Evolutionary conservation across 2,329 filamentous ascomycete genomes (phyloP).

Genomic region (Neofusicoccum kwambonambiense): DNA sequence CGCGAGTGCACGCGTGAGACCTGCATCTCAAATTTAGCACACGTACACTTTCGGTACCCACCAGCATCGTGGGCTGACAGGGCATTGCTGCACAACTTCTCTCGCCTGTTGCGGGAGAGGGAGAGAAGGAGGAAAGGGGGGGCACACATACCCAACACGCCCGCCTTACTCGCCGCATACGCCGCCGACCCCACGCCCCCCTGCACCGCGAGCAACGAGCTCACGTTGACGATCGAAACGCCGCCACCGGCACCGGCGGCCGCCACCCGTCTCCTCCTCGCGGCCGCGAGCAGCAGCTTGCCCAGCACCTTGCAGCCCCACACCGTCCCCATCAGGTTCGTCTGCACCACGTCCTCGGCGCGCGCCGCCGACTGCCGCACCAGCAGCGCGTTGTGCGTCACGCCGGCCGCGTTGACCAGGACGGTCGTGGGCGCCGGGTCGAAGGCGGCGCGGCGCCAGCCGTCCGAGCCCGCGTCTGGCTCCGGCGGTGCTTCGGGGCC

Average conservation of each 20-base stretch:
- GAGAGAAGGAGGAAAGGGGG: no score
- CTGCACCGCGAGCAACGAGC: conserved; percentile 69
- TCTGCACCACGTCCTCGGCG: conserved; percentile 61
- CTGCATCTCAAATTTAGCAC: conserved; percentile 38
- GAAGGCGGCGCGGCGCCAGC: neutral
- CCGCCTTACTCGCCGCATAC: conserved; percentile 80
- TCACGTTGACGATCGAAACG: conserved; percentile 72
- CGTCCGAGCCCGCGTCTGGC: no score
- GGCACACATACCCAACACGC: conserved; percentile 60
- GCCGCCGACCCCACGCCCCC: conserved; percentile 69
- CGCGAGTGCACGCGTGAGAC: conserved; percentile 66
- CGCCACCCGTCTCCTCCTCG: neutral
- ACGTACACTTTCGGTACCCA: no score
- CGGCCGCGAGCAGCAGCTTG: neutral
- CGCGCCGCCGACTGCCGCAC: conserved; percentile 51
- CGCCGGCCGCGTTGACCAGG: conserved; percentile 77
- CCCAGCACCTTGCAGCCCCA: conserved; percentile 52
- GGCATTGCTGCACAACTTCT: no score
- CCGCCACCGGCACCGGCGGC: neutral
- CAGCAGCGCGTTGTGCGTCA: conserved; percentile 66
- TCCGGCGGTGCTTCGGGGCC: no score
- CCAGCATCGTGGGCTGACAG: no score
- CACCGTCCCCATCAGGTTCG: conserved; percentile 69
- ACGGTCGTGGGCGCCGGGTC: conserved; percentile 38
- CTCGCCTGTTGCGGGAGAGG: no score